A percentile compares a stretch with the other conserved stretches of the same genome.
Conservation (phyloP, 305 asterid species). For the Solanum hybrid region DNA sequence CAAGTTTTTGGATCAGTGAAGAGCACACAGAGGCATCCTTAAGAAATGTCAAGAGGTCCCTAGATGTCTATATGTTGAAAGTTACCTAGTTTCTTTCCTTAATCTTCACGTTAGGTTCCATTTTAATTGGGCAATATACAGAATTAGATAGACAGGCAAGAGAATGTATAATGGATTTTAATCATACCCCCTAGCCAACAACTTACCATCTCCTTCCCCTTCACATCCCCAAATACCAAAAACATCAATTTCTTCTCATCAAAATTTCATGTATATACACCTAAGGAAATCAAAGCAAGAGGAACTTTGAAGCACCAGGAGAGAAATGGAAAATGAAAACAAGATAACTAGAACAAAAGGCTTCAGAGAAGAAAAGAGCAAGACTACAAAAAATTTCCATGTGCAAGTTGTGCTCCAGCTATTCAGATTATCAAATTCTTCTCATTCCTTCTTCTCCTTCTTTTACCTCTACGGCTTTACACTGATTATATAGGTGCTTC, state of each 20-base stretch:
- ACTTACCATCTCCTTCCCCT: background rate
- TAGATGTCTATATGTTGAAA: background rate
- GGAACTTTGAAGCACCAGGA: background rate
- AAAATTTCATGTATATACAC: background rate
- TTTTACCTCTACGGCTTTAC: background rate
- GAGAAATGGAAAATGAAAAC: background rate
- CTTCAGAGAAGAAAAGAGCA: background rate
- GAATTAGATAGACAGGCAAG: background rate
- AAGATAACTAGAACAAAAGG: background rate
- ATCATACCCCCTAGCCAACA: background rate
- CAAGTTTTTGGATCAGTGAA: background rate
- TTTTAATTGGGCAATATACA: background rate
- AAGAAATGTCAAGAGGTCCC: background rate
- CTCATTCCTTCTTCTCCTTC: background rate
- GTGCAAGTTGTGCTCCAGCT: background rate
- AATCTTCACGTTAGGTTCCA: background rate
- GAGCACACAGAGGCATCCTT: background rate
- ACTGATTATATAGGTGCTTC: background rate
- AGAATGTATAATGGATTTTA: background rate
- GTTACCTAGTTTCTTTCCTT: background rate
- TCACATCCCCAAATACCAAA: background rate
- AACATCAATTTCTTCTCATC: background rate
- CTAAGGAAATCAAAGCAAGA: background rate
- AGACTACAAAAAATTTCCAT: background rate
- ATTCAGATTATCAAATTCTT: background rate